Percentiles rank a stretch among this genome's conserved stretches.
These are phyloP conservation scores for Pleodorina starrii DNA, from an alignment of 139 green algal species.

Conservation along the genomic window DNA sequence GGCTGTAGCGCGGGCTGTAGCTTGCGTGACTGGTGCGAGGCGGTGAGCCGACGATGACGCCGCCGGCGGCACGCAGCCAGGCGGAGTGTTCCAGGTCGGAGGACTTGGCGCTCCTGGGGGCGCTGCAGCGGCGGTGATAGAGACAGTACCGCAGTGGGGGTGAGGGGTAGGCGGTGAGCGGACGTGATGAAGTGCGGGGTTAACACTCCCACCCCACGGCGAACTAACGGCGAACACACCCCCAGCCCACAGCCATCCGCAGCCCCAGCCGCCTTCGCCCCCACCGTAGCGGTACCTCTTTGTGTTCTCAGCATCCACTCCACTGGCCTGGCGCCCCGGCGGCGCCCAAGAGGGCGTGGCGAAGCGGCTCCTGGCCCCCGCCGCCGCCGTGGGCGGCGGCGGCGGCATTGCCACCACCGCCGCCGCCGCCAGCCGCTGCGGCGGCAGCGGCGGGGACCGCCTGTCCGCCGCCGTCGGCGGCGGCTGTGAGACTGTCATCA, in stretches of 20 bases:
- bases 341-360: not conserved
- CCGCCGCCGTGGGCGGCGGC: not conserved
- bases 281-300: not conserved
- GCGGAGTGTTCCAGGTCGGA: not conserved
- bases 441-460: not conserved
- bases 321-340: not conserved
- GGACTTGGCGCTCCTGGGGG: not conserved
- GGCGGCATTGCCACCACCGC: no score
- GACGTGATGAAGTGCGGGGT: not conserved
- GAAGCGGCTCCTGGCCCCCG: not conserved
- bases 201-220: not conserved
- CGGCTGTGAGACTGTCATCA: not conserved
- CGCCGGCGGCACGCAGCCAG: not conserved
- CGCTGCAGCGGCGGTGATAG: not conserved
- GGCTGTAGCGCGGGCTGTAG: not conserved
- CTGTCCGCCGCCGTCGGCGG: not conserved
- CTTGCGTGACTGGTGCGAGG: no score
- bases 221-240: not conserved
- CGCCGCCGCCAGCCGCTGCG: no score
- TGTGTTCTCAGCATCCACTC: not conserved
- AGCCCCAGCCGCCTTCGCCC: not conserved
- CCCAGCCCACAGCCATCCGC: no score
- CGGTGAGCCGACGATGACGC: not conserved
- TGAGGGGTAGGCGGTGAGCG: not conserved
- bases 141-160: not conserved